Evolutionary conservation across 2,329 filamentous ascomycete genomes (phyloP).

Genomic region (Colletotrichum sp.): DNA sequence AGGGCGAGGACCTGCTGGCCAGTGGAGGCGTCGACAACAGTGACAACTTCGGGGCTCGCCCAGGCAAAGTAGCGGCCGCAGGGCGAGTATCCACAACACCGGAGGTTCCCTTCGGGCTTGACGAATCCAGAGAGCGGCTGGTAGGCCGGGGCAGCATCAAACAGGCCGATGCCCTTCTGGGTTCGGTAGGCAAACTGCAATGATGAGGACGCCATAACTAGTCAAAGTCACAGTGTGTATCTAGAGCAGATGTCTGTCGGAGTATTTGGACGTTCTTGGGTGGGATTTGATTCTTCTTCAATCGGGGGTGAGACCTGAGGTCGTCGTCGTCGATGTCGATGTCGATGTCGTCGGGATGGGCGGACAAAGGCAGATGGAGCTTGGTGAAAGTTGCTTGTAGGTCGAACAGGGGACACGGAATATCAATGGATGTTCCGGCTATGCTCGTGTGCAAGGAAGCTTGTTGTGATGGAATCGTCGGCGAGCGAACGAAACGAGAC

Average conservation of each 20-base stretch:
- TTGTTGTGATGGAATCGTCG: conserved; percentile 4
- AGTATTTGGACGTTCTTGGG: conserved; percentile 22
- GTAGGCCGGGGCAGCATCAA: conserved; percentile 91
- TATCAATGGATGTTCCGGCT: not conserved
- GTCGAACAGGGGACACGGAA: not conserved
- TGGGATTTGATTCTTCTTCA: conserved; percentile 24
- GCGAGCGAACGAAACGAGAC: not conserved
- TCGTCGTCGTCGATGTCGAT: not conserved
- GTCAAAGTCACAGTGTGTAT: conserved; percentile 77
- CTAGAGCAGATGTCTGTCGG: conserved; percentile 28
- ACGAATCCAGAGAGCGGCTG: conserved; percentile 81
- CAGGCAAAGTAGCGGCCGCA: conserved; percentile 97
- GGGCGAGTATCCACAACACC: conserved; percentile 94
- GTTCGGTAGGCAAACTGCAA: conserved; percentile 98
- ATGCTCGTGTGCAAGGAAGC: conserved; percentile 10
- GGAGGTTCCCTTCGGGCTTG: conserved; percentile 90
- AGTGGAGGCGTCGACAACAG: conserved; percentile 79
- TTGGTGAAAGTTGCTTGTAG: not conserved
- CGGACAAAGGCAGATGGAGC: conserved; percentile 18
- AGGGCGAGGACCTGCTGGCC: conserved; percentile 79
- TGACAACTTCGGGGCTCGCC: conserved; percentile 87
- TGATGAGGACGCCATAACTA: conserved; percentile 90
- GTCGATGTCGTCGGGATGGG: not conserved
- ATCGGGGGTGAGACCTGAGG: not conserved
- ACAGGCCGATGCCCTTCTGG: conserved; percentile 92